Conservation (phyloP, 768 basidiomycete species). For the Suillus subaureus region DNA sequence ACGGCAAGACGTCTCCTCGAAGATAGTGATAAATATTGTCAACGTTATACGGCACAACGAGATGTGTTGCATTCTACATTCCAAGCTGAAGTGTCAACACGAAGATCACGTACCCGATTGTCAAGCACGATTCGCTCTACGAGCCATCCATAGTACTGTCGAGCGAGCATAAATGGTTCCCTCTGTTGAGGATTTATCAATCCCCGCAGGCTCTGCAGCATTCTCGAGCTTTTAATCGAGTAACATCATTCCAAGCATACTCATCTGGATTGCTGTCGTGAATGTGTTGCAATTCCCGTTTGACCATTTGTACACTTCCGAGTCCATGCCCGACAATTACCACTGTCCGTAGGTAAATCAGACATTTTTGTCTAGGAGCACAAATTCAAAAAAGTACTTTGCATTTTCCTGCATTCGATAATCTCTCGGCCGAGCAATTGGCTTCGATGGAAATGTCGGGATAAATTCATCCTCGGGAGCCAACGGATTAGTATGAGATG, state of each 20-base stretch:
- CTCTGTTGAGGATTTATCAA: not conserved
- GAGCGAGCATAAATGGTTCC: not conserved
- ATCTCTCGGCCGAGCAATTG: not conserved
- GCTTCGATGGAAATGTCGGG: not conserved
- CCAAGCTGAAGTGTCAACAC: not conserved
- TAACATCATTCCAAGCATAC: not conserved
- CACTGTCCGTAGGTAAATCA: not conserved
- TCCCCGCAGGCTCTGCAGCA: not conserved
- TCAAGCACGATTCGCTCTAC: not conserved
- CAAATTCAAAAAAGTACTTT: not conserved
- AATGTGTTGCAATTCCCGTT: not conserved
- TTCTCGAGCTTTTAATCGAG: too few species aligned
- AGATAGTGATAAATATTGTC: not conserved
- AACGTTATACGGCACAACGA: not conserved
- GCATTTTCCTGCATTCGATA: not conserved
- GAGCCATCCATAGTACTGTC: not conserved
- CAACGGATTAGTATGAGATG: not conserved
- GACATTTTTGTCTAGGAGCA: not conserved
- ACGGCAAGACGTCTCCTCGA: not conserved
- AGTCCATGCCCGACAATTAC: not conserved
- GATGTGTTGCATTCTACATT: not conserved
- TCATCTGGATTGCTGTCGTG: not conserved
- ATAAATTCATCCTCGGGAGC: not conserved
- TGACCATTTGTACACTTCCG: not conserved
- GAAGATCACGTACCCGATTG: not conserved